Evolutionary conservation across 805 yeast species (phyloP), one percentile per base, ranked within the genome.

Genomic region (Hanseniaspora hatyaiensis): DNA sequence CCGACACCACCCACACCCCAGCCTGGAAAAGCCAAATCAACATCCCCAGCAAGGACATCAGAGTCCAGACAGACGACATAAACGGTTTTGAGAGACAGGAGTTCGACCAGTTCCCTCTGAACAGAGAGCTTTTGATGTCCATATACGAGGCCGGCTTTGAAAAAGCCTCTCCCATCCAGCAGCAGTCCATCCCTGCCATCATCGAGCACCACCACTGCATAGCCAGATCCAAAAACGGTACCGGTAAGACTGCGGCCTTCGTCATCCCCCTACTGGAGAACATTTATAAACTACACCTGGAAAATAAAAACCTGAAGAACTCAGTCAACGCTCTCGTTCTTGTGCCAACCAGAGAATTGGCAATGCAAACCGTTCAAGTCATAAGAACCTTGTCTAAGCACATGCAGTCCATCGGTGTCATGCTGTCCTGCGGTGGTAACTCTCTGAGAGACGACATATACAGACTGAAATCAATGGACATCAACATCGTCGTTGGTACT

Each of bases 371-470:
- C 6, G 86, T 96, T 9, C 96, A 89, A 65, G 98, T 92, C 28
- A 95, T 92, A 48, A 82, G 89, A 66, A 88, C 97, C 11, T 72
- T 92, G 53, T 96, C 96, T 51, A 87, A 87, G 63, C 97, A 92
- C 65, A 71, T 92, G 65, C 34, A 40, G 6, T 89, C 87, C 28
- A 71, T 87, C 55, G 81, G 88, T 62, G 86, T 92, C 60, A 89
- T 92, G 97, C 96, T 89, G 50, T 82, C 97, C 65, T 92, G 97
- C 11, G 98, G 98, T 65, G 98, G 98, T 61, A 92, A 98, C 39
- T 77, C 82, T 50, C 72, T 92, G 55, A 80, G 82, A 66, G 98
- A 92, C 67, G 98, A 92, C 66, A 89, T 92, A 58, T 65, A 92
- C 59, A 81, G 98, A 72, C 72, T 92, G 58, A 77, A 83, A 59